Evolutionary conservation across 108 stramenopile species (phyloP), one percentile per base, ranked within the genome.

Genomic region (Nannochloropsis gaditana): DNA sequence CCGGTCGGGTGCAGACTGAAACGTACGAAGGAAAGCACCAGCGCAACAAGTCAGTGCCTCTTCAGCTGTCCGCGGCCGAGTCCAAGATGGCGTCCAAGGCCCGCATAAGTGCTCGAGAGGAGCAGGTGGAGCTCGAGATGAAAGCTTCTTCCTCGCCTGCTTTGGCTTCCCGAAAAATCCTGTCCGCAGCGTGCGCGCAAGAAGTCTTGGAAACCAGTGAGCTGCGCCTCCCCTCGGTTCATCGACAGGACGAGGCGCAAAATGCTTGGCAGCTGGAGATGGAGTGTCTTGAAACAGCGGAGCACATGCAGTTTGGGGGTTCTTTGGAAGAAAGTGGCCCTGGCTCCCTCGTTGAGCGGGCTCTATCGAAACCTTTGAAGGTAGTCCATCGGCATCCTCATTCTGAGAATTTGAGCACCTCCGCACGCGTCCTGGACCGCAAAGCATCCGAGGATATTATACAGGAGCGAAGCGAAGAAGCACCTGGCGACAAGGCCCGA

Each of bases 381-480:
- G 19, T 15, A 73, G 59, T n/a, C 19, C 59, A 15, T 15, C 59
- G 15, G 19, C n/a, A n/a, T n/a, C 59, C 59, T 73, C 8, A 73
- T 2, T n/a, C 19, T 73, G 19, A n/a, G 19, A 73, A 73, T 8
- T n/a, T 73, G 19, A 73, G 59, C n/a, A 73, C 59, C 59, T 73
- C 59, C 0, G 59, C 2, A 4, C 59, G 59, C n/a, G 59, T n/a
- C 19, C 19, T 4, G n/a, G 59, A 73, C 19, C 15, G 59, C 3
- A 73, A 73, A n/a, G 59, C 59, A n/a, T 73, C n/a, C n/a, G 59
- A 15, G n/a, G 59, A 1, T n/a, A n/a, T n/a, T 8, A 2, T 6
- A n/a, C 59, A 73, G 59, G 59, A n/a, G 19, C 59, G 59, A n/a
- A 73, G n/a, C 59, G 59, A 73, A n/a, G 59, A 73, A n/a, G 59